Percentiles rank a stretch among this genome's conserved stretches.
Evolutionary conservation across 495 filamentous ascomycete genomes (phyloP).

Genomic region (Tricharina praecox): DNA sequence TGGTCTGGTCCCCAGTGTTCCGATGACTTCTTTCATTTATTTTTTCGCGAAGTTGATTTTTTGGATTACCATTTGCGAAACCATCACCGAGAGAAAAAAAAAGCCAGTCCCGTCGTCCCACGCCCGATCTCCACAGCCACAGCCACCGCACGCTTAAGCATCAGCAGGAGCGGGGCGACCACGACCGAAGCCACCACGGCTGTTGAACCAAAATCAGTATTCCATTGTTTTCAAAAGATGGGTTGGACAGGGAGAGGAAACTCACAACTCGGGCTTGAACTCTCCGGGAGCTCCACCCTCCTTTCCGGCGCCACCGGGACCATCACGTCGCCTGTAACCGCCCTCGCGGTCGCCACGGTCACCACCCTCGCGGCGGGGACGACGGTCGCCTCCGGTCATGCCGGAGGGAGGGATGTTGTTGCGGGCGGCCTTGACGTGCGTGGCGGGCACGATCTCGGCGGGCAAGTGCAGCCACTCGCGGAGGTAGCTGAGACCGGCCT

Average conservation of each 20-base stretch:
- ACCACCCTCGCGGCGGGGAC: slow-evolving; percentile 47
- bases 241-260: slow-evolving; percentile 11
- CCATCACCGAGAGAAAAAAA: not conserved
- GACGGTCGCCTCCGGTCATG: slow-evolving; percentile 85
- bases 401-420: slow-evolving; percentile 94
- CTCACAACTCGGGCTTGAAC: slow-evolving; percentile 84
- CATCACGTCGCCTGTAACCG: slow-evolving; percentile 73
- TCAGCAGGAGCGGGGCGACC: slow-evolving; percentile 53
- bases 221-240: slow-evolving; percentile 2
- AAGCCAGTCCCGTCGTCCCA: not conserved
- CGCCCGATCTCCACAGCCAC: not conserved
- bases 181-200: slow-evolving; percentile 86
- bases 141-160: not conserved
- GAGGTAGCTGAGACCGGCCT: slow-evolving; percentile 98
- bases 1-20: no score
- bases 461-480: slow-evolving; percentile 99
- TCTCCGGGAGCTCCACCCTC: slow-evolving; percentile 90
- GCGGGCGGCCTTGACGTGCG: slow-evolving; percentile 99
- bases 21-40: no score
- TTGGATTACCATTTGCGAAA: not conserved
- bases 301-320: slow-evolving; percentile 37
- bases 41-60: not conserved
- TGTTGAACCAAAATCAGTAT: slow-evolving; percentile 28
- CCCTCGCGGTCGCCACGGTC: slow-evolving; percentile 73
- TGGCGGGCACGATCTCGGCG: slow-evolving; percentile 97